Base-by-base conservation (phyloP, 352 stramenopile species). In the Globisporangium mamillatum region DNA sequence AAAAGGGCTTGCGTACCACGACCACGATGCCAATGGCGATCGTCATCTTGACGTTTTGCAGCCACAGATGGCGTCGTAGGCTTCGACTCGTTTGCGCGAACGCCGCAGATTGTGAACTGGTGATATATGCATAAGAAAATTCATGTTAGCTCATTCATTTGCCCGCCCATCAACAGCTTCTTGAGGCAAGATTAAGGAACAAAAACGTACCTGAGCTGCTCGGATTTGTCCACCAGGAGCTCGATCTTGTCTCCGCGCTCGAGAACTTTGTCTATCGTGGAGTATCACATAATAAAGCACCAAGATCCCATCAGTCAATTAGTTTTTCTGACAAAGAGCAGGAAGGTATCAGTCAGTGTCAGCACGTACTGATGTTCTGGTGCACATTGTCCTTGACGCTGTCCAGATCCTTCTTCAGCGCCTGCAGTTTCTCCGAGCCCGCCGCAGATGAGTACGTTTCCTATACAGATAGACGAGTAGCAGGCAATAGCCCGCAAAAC, bases 41-140 rank as follows among this genome's bases (percentile, higher is more conserved):
- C 64, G 84, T 94, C 86, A 95, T 90, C 75, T 96, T 96, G 34
- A 96, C 72, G 60, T 96, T 96, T 69, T 96, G 82, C 75, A 88
- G 83, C 89, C 89, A 96, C 32, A 96, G 68, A 54, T 92, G 82
- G 25, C 87, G 87, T 8, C 87, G 89, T 6, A 96, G 76, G 62
- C 78, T 90, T 58, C 77, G 84, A 65, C 87, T 96, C n/a, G 87
- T 92, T 63, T 95, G 80, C 22, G 87, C 87, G 73, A 96, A 96
- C 2, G 84, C 85, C 34, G 87, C 75, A 0, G 88, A 93, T 59
- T 93, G 88, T 29, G 85, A 92, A 61, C 88, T 95, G 60, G 3
- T 38, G 12, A 38, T 18, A 32, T 32, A 32, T 32, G 27, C 27
- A 32, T 32, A 2, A 32, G 27, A 32, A 32, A 32, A 32, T 32